Base-by-base conservation (phyloP, 2,329 filamentous ascomycete genomes). In the Exophiala spinifera region DNA sequence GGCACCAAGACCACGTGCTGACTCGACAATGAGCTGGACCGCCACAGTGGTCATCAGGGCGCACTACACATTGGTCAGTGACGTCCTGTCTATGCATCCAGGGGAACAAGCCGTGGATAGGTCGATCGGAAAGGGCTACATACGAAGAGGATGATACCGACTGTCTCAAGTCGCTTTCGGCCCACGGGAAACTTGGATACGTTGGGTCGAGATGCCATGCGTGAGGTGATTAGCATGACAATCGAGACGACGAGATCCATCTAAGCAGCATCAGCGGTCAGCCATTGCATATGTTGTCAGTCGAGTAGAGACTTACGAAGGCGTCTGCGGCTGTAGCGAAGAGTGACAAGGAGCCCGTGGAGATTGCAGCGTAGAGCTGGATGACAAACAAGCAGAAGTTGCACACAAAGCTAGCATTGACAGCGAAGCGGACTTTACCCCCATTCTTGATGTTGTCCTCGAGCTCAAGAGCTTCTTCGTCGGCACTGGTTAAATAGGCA, bases 291-390 rank as follows among this genome's bases (percentile, higher is more conserved):
- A 67, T 37, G 59, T 37, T 19, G 39, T 63, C 36, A 46, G 48
- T 59, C 17, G 40, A 46, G 17, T 39, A 14, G 56, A 53, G 55
- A 74, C 74, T 65, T 62, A 78, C 75, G 67, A 84, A 83, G 4
- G 82, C 82, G 70, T 86, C 83, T 42, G 83, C 82, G 21, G 83
- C 79, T n/a, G 82, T 85, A 14, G 82, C 82, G 57, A 86, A 84
- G 17, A 86, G 74, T 1, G 82, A 81, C 56, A 86, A 72, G 14
- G 82, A 85, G 10, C 79, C 79, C 1, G 80, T 83, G 31, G 78
- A 78, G 49, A 82, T 69, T 48, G 80, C 80, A 39, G 80, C 80
- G 64, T 83, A 83, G 49, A 82, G 67, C 69, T 83, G 80, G 55
- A 83, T 82, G 64, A 80, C 61, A 61, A 82, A 82, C 23, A 83